Evolutionary conservation across 2,329 filamentous ascomycete species (phyloP), one percentile per base, ranked within the genome.

Genomic region (Neofusicoccum umdonicola): DNA sequence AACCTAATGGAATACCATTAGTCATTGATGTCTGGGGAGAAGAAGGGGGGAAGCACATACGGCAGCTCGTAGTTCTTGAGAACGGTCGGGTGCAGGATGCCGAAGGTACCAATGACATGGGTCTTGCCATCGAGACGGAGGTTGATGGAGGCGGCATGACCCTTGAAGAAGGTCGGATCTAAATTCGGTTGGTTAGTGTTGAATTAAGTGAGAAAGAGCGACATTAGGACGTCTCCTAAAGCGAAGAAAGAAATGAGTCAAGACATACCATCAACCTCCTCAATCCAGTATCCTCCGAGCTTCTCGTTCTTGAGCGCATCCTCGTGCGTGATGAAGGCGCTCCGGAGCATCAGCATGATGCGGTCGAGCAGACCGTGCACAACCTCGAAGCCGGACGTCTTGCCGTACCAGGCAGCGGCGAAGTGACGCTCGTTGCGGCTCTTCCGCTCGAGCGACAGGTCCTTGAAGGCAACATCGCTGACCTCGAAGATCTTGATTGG

Each of bases 291-390:
- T 19, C 89, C 88, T 71, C 74, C 71, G 13, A 92, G 85, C 51
- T 87, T 83, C 70, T 87, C 84, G 64, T 81, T 80, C 67, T 74
- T 87, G 80, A 78, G 69, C 77, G 3, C 89, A 69, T 93, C 90
- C 72, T 93, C 91, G 66, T 86, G 84, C 2, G 88, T 90, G 65
- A 95, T 80, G 81, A 97, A 97, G 47, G 88, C 86, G 52, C 88
- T 90, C 74, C 90, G 90, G 67, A 99, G 86, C 94, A 98, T 98
- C 67, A 91, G 82, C 85, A 99, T 90, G 67, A 98, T 81, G 62
- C 95, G 89, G 78, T 99, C 95, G 48, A 99, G 82, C 69, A 99
- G 84, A 65, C 95, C 95, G 79, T 99, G 96, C 3, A 99, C 92
- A 68, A 96, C 83, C 80, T 99, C 95, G 78, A 99, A 99, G 47